Evolutionary conservation across 2,329 filamentous ascomycete species (phyloP), one percentile per base, ranked within the genome.

Genomic region (Fusarium decemcellulare): DNA sequence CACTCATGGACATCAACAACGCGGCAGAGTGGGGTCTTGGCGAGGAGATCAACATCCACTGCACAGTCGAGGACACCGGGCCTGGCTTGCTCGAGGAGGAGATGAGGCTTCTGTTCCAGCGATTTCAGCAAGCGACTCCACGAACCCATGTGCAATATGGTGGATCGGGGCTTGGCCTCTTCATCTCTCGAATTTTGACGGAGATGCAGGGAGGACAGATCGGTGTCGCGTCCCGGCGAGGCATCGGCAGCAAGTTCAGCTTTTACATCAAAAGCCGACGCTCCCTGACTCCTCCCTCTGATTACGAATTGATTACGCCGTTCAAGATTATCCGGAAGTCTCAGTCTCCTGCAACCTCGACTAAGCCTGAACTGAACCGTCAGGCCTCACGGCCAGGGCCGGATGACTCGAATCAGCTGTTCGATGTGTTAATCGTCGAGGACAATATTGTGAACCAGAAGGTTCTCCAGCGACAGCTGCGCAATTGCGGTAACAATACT

Each of bases 181-280:
- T 94, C 80, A 94, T 95, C 75, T 93, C 90, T 6, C 86, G 92
- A 39, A 92, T 92, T 72, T 81, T 95, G 51, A 92, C 91, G 2
- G 92, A 94, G 76, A 81, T 94, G 52, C 92, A 94, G 79, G 92
- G 92, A 14, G 92, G 92, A 3, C 91, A 93, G 75, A 93, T 94
- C 59, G 92, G 92, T 8, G 91, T 94, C 4, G 85, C 86, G 2
- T 93, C 91, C 0, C 82, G 87, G 65, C 86, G 89, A 61, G 92
- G 90, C 12, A 83, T 88, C 39, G 92, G 92, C 40, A 93, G 90
- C 77, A 93, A 88, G 0, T 94, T 94, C 77, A 91, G 89, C 30
- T 94, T 95, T 76, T 94, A 93, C 76, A 86, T 94, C 77, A 91
- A 90, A 68, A 88, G 88, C 57, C 88, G 89, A 73, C 90, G 86